Percentiles rank a stretch among this genome's conserved stretches.
phyloP scores from a whole-genome alignment of 495 filamentous ascomycete genomes.

The Jackrogersella minutella region DNA sequence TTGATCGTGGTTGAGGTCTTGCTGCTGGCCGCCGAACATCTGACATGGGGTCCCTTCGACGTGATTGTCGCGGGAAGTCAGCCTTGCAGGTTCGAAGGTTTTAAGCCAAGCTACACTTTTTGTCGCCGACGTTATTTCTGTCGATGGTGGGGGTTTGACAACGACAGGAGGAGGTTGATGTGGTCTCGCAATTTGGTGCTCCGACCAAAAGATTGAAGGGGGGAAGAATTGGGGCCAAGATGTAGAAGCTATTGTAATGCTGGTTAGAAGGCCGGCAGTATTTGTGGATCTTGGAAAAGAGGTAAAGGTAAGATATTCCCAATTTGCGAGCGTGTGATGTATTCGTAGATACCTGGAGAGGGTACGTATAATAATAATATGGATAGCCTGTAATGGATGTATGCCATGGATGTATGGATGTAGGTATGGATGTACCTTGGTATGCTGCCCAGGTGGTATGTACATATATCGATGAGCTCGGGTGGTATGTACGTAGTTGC shows the following conservation, averaged over 20 bases:
- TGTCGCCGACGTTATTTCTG: constrained; percentile 30
- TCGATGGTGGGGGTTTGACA: constrained; percentile 36
- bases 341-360: neutral
- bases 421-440: constrained; percentile 9
- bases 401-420: constrained; percentile 20
- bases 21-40: constrained; percentile 37
- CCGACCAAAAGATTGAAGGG: constrained; percentile 31
- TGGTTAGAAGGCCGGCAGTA: constrained; percentile 28
- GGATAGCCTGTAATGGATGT: constrained; percentile 15
- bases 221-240: constrained; percentile 24
- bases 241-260: constrained; percentile 22
- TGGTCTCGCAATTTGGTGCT: constrained; percentile 23
- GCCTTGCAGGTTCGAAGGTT: constrained; percentile 34
- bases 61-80: constrained; percentile 39
- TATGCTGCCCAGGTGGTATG: neutral
- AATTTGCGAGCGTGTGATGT: constrained; percentile 30
- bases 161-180: constrained; percentile 21
- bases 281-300: constrained; percentile 37
- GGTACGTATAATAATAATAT: constrained; percentile 17
- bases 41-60: constrained; percentile 41
- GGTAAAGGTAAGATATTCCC: constrained; percentile 28
- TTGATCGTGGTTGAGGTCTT: constrained; percentile 29
- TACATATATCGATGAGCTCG: constrained; percentile 5
- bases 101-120: constrained; percentile 14
- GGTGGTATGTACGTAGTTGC: constrained; percentile 39